Evolutionary conservation across 805 yeast species (phyloP), one percentile per base, ranked within the genome.

Genomic region (Saturnispora kantuleensis): DNA sequence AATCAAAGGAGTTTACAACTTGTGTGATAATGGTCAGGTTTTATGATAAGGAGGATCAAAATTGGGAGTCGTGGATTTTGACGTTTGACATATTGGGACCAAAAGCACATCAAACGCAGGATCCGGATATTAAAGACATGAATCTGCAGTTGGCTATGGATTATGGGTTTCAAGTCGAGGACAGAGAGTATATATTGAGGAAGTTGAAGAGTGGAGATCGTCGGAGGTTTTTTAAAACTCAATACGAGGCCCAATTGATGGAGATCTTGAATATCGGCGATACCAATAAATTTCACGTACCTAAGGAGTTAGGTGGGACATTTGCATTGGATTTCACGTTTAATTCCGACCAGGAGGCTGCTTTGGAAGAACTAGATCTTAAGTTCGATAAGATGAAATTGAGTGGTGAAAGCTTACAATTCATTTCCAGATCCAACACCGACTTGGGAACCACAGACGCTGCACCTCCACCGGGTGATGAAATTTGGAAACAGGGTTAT

Each of bases 21-120:
- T 28, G n/a, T 40, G 16, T 45, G 5, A n/a, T 33, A 12, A 15
- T 35, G 12, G 5, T 37, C 9, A 46, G 28, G 33, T 46, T 47
- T 10, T 34, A 45, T 15, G 52, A 52, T 36, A 47, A 49, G 12
- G 38, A 32, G 10, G 37, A n/a, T 10, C 58, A 61, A 18, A 64
- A 74, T 51, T 84, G 93, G 88, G 94, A 84, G 56, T 66, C 71
- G 17, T 84, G 95, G 94, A 59, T 66, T 4, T 58, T 84, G 38
- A 70, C 69, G 31, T 64, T 81, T 9, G 67, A 66, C 28, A 64
- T 77, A 7, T 58, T 73, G 28, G 55, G 55, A 36, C 52, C 47
- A 48, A 47, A 9, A 16, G 16, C 31, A 7, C 11, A n/a, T 13
- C 41, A 7, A 16, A 7, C 17, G 15, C 26, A 29, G 31, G 34